Base-by-base conservation (phyloP, 1,284 basidiomycete genomes). In the Ganoderma leucocontextum region DNA sequence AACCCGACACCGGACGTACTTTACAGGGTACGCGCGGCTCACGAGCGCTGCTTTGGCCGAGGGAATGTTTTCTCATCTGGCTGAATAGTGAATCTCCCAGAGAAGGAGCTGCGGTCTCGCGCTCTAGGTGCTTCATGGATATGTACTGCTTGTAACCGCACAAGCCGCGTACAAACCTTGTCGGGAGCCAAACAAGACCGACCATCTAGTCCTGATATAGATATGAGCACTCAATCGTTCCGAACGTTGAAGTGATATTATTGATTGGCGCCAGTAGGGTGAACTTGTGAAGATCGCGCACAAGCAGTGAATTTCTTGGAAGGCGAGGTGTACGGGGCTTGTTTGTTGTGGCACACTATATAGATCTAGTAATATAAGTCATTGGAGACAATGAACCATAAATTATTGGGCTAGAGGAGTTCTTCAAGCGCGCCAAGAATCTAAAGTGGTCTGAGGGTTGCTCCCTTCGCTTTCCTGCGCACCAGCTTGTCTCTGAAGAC, bases 401-500 rank as follows among this genome's bases (percentile, higher is more conserved):
- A 49, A 10, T 22, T 12, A 49, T 49, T 22, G 8, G 22, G 3
- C 7, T 2, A 47, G 25, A 53, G 2, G 49, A 13, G 29, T 57
- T 22, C 58, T 42, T 70, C 61, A 72, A 41, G 66, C 52, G 7
- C 41, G 68, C 63, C 66, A 72, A n/a, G 25, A 38, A 59, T 78
- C 75, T 1, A 79, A 68, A 8, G 75, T 75, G 7, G 57, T 68
- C 60, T 78, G 76, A 19, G 66, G 63, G 4, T 52, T 59, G 49
- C 44, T 47, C 19, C 44, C 60, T 8, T 62, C 63, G 13, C 41
- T 55, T 35, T 53, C 68, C 39, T 66, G 64, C 4, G 42, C 44
- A 22, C 42, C 33, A n/a, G 47, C 62, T 39, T 69, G 58, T 57
- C 63, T 65, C 63, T 69, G 64, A 22, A 70, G 65, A n/a, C 75